Evolutionary conservation across 1,139 yeast species (phyloP), one percentile per base, ranked within the genome.

Genomic region (Geotrichum citri-aurantii): DNA sequence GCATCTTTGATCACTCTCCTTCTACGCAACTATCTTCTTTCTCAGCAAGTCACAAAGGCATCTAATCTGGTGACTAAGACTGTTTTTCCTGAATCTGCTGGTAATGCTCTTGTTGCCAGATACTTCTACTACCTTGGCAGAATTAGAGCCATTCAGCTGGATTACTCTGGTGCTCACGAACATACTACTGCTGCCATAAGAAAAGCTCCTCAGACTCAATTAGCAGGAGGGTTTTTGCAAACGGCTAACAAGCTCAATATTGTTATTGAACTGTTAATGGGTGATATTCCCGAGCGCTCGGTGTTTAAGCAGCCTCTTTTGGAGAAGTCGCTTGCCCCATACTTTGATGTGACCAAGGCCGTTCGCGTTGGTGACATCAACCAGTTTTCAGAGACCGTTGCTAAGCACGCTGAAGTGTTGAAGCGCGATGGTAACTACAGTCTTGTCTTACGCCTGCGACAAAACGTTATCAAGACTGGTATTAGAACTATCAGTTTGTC

Each of bases 381-480:
- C 63, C 79, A 87, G 63, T 95, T 95, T 73, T 84, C 88, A 53
- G 81, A 84, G 56, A 87, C 89, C n/a, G 78, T 92, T 65, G 75
- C 79, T 52, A 81, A 82, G 66, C 86, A 85, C 70, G 88, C 85
- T 65, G 75, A 74, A 1, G 77, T 75, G 50, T 83, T 92, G 67
- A 80, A 84, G 67, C 81, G 78, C 61, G 99, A 95, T 73, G 92
- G 88, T 59, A 89, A 86, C 66, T 89, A 84, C 71, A 88, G 91
- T 37, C 80, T 95, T 67, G 95, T 95, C 55, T 80, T 90, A 55
- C 83, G 99, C 70, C 81, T 95, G 68, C 88, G 98, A 72, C 97
- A 95, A 71, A 95, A 93, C 72, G 99, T 95, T 63, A 93, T 95
- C 74, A 95, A 93, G 76, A 92, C 99, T 0, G 99, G 99, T 68